Evolutionary conservation across 2,329 filamentous ascomycete species (phyloP).

Genomic region (Sclerotiophoma versabilis): DNA sequence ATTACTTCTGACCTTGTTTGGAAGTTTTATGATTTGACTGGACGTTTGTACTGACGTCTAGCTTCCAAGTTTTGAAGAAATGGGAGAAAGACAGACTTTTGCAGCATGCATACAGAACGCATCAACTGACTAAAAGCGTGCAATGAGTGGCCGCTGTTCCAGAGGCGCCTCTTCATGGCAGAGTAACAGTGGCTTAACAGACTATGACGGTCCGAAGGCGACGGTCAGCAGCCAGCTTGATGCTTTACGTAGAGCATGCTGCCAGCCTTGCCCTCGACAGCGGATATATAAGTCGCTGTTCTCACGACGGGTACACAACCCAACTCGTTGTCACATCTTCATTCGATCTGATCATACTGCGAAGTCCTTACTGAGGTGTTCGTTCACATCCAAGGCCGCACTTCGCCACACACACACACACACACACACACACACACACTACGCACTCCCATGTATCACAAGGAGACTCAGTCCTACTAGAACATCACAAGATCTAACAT

Average conservation of each 20-base stretch:
- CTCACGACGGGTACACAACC: slow-evolving; percentile 1
- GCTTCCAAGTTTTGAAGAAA: background rate
- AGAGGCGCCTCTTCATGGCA: slow-evolving; percentile 22
- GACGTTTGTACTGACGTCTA: background rate
- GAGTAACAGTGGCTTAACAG: slow-evolving; percentile 40
- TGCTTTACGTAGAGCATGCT: slow-evolving; percentile 9
- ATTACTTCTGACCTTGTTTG: slow-evolving; percentile 5
- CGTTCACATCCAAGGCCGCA: background rate
- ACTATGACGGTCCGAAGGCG: slow-evolving; percentile 24
- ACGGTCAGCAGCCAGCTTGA: slow-evolving; percentile 30
- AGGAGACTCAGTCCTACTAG: slow-evolving; percentile 1
- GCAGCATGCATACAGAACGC: background rate
- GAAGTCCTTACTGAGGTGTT: background rate
- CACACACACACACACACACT: too few relatives aligned
- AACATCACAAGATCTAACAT: slow-evolving; percentile 1
- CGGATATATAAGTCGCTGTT: slow-evolving; percentile 24
- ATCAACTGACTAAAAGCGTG: background rate
- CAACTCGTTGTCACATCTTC: background rate
- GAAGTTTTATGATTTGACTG: background rate
- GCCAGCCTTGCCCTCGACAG: slow-evolving; percentile 14
- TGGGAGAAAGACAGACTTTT: background rate
- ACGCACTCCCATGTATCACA: background rate
- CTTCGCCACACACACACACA: too few relatives aligned
- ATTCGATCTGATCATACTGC: background rate
- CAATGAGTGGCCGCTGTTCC: slow-evolving; percentile 17